Evolutionary conservation across 2,329 filamentous ascomycete genomes (phyloP), one percentile per base, ranked within the genome.

Genomic region (Arthroderma uncinatum): DNA sequence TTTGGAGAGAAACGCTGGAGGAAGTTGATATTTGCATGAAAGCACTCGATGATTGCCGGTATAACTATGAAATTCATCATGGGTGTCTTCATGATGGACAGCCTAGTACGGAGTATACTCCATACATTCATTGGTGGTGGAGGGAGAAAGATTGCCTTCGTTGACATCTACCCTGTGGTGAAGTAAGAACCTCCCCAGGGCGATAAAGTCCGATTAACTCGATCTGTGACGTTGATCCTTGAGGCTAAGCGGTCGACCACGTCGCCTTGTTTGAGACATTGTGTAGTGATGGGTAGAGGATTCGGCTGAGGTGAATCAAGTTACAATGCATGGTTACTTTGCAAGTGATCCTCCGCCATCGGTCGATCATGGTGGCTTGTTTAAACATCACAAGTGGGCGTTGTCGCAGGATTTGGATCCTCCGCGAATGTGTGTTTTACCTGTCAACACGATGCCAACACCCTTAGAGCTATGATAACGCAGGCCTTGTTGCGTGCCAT

Each of bases 351-450:
- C 44, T 48, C 25, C 10, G 12, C 21, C 10, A 25, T 16, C 23
- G 2, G 47, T 50, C 47, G 47, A 50, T 50, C 47, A 10, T 19
- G 14, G 47, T 50, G 47, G 47, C 47, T 50, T 50, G 47, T 25
- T 34, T 9, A 14, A 47, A 33, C 47, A 10, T 25, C 23, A 50
- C n/a, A 10, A n/a, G 14, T 25, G 14, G 8, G 25, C 9, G 9
- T 5, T 50, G 47, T 50, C 47, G n/a, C 47, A 34, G 47, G 25
- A n/a, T 50, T 33, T 14, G n/a, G 25, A 50, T 50, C 47, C 47
- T 50, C 14, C 47, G 9, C 14, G 21, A 9, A 30, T 1, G 8
- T 16, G 2, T n/a, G 4, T 16, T 30, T 33, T 6, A n/a, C 47
- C 5, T 34, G n/a, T 14, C 47, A 33, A 30, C 47, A 14, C 25